Evolutionary conservation across 2,329 filamentous ascomycete species (phyloP).

Genomic region (Verticillium nubilum): DNA sequence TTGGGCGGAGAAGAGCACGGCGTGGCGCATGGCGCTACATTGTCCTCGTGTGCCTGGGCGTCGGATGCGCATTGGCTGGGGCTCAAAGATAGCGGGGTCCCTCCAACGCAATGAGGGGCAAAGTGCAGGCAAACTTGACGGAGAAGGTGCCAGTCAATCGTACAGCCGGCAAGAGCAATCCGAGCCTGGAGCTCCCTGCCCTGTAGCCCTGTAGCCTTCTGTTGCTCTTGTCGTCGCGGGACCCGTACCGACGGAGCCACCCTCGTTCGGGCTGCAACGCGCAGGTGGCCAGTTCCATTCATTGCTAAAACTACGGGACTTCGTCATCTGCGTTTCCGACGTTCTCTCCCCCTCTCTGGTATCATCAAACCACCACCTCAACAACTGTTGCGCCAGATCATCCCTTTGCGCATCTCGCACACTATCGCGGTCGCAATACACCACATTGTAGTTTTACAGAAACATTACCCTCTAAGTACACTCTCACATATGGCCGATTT

Average conservation of each 20-base stretch:
- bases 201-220: background rate
- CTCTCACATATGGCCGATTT: slow-evolving; percentile 44
- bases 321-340: background rate
- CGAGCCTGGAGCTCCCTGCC: background rate
- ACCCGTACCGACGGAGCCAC: background rate
- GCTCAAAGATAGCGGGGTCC: background rate
- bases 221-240: background rate
- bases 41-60: background rate
- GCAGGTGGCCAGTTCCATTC: background rate
- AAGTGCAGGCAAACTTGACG: background rate
- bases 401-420: background rate
- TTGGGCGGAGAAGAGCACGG: background rate
- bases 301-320: background rate
- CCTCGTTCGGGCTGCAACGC: background rate
- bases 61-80: background rate
- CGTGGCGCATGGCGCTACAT: background rate
- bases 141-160: background rate
- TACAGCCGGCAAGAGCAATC: background rate
- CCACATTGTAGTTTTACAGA: background rate
- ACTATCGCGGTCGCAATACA: background rate
- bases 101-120: background rate
- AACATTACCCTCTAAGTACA: background rate
- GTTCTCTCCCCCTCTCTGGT: background rate
- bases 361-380: background rate
- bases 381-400: background rate